A percentile compares a stretch with the other conserved stretches of the same genome.
Evolutionary conservation across 441 rosid genomes (phyloP).

Genomic region (Capsella rubella): DNA sequence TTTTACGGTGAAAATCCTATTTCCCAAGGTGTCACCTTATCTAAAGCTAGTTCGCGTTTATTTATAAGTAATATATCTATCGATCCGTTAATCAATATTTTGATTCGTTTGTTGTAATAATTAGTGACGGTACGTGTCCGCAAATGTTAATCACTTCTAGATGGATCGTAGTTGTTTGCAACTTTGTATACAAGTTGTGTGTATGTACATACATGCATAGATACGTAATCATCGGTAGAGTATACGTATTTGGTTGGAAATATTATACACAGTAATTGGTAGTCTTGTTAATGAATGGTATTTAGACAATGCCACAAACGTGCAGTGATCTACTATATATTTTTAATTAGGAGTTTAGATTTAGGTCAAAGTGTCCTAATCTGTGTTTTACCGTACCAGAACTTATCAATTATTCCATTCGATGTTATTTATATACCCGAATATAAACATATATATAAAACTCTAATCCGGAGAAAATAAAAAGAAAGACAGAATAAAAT

Average conservation of each 20-base stretch:
- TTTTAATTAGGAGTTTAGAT: neutral
- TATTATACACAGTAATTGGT: constrained; percentile 1
- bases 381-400: neutral
- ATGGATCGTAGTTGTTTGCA: neutral
- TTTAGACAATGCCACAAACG: constrained; percentile 10
- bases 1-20: neutral
- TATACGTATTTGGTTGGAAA: neutral
- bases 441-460: neutral
- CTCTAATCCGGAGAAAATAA: too few species aligned
- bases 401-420: neutral
- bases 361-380: neutral
- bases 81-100: constrained; percentile 7
- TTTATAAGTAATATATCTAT: constrained; percentile 1
- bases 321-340: neutral
- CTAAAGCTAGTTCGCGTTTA: neutral
- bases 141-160: constrained; percentile 7
- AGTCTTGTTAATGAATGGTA: neutral
- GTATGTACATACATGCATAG: neutral
- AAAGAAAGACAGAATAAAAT: neutral
- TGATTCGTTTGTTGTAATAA: neutral
- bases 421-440: neutral
- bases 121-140: neutral
- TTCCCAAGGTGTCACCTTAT: constrained; percentile 17
- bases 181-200: neutral
- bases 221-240: neutral